These are phyloP conservation scores for Phaeosphaeriaceae sp. DNA, from an alignment of 2,329 filamentous ascomycete genomes.

Conservation along the genomic window DNA sequence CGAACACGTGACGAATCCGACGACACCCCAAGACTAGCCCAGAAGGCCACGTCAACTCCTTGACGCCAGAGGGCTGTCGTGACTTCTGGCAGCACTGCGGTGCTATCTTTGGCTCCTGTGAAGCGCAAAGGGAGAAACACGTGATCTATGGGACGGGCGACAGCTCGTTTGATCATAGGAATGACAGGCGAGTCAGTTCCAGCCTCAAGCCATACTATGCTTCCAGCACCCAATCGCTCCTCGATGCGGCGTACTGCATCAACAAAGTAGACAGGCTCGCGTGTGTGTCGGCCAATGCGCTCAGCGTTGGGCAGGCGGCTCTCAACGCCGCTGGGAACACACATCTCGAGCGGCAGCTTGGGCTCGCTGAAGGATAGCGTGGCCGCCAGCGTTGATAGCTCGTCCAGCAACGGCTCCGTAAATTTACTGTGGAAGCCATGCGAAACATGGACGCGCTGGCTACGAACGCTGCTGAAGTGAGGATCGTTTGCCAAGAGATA, in stretches of 20 bases:
- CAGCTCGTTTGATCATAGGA: too few relatives aligned
- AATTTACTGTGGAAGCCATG: constrained; percentile 37
- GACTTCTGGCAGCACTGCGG: constrained; percentile 3
- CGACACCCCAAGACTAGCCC: too few relatives aligned
- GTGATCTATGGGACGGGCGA: too few relatives aligned
- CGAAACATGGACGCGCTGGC: constrained; percentile 33
- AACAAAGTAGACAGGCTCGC: constrained; percentile 34
- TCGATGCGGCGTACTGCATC: constrained; percentile 15
- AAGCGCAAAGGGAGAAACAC: too few relatives aligned
- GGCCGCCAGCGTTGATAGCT: constrained; percentile 38
- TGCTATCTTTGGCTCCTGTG: too few relatives aligned
- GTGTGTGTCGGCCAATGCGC: constrained; percentile 19
- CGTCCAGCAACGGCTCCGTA: constrained; percentile 34
- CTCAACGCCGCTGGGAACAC: too few relatives aligned
- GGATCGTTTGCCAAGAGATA: constrained; percentile 1
- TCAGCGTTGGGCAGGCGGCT: neutral
- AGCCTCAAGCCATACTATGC: constrained; percentile 44
- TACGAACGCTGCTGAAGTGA: neutral
- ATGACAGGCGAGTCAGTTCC: constrained; percentile 26
- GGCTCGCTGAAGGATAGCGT: neutral
- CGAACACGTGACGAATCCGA: too few relatives aligned
- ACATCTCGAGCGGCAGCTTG: neutral
- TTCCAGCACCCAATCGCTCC: constrained; percentile 12
- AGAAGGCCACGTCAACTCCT: too few relatives aligned
- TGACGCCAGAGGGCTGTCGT: too few relatives aligned